Evolutionary conservation across 768 basidiomycete genomes (phyloP).

Genomic region (Crassisporium funariophilum): DNA sequence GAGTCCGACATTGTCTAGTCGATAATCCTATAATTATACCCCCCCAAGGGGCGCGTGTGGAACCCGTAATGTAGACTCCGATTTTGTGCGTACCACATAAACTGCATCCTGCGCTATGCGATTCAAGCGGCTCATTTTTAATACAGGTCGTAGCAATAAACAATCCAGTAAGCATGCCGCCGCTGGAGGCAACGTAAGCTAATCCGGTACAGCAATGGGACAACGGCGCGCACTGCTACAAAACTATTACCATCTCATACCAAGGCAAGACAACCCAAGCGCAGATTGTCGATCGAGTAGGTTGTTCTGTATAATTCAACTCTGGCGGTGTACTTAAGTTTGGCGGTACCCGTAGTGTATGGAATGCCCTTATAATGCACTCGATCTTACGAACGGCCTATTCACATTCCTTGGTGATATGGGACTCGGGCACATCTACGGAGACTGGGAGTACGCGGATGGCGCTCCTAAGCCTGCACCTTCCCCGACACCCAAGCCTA

Average conservation of each 20-base stretch:
- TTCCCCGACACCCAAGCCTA: constrained; percentile 19
- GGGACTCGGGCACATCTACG: constrained; percentile 36
- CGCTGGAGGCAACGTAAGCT: constrained; percentile 33
- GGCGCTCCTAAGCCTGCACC: too few relatives aligned
- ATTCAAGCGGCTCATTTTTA: neutral
- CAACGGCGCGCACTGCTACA: constrained; percentile 43
- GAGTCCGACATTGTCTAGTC: constrained; percentile 8
- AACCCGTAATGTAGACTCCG: constrained; percentile 23
- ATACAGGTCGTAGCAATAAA: constrained; percentile 48
- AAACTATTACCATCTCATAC: constrained; percentile 44
- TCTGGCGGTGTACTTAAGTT: constrained; percentile 1
- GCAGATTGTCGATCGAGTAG: constrained; percentile 45
- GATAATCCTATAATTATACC: neutral
- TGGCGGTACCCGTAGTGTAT: constrained; percentile 33
- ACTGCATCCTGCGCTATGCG: neutral
- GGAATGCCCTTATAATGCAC: constrained; percentile 38
- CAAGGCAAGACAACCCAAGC: constrained; percentile 41
- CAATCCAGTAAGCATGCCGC: too few relatives aligned
- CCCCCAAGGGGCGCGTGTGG: constrained; percentile 54
- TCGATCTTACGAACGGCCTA: constrained; percentile 51
- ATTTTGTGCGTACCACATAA: constrained; percentile 31
- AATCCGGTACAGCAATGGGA: constrained; percentile 37
- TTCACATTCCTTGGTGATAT: constrained; percentile 42
- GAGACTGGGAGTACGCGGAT: constrained; percentile 41
- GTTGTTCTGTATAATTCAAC: constrained; percentile 7